Evolutionary conservation across 768 basidiomycete genomes (phyloP), one percentile per base, ranked within the genome.

Genomic region (Bullera alba): DNA sequence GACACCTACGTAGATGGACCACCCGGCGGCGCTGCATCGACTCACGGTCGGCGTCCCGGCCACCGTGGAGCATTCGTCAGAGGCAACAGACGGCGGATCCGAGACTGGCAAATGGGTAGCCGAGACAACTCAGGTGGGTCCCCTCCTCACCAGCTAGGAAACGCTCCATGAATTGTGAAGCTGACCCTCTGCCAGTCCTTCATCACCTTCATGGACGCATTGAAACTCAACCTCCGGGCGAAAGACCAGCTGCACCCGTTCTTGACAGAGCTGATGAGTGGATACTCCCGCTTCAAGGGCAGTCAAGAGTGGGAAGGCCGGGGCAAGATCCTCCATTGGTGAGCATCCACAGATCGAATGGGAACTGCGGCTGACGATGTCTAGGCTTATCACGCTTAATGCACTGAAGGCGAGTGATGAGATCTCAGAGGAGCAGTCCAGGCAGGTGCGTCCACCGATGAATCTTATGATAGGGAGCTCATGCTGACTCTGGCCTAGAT

Each of bases 61-160:
- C 0, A 97, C 92, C 0, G 86, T 95, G 3, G 92, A 97, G 69
- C 93, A 97, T 71, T 87, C 87, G 12, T 85, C 86, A 38, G 90
- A 91, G 70, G 69, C 64, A 3, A 63, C 56, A 1, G 60, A 65
- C 27, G 65, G 64, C 10, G 89, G 87, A 0, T 86, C 85, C 10
- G 92, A 96, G 73, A 88, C 87, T 0, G 86, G 87, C 29, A 95
- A 96, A 73, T 91, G 87, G 86, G 89, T 99, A 22, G 93, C 93
- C 7, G 89, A 96, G 73, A 96, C 93, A 4, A 97, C 93, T 0
- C 88, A 93, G 79, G 92, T 87, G 37, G 48, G 76, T 53, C 22
- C 37, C 37, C 8, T 8, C 37, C 12, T 39, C 37, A 39, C 19
- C 19, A 7, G 8, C 8, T 34, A 10, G 10, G 32, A 34, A 10